Percentiles rank a stretch among this genome's conserved stretches.
These are phyloP conservation scores for Penicillium sp. DNA, from an alignment of 2,329 filamentous ascomycete genomes.

Conservation along the genomic window DNA sequence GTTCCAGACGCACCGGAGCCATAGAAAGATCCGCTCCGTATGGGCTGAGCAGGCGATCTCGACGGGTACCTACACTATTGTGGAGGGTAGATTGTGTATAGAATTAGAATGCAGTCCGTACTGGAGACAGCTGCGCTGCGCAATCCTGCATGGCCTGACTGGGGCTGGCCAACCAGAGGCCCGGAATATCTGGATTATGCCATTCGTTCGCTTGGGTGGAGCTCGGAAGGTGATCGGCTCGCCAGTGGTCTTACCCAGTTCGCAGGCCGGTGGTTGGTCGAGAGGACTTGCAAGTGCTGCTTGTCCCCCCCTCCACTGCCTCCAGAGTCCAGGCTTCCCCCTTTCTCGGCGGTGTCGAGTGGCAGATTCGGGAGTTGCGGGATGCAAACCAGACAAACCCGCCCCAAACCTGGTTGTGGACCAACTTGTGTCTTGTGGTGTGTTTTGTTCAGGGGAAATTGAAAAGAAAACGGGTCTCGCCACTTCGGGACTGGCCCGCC, in stretches of 20 bases:
- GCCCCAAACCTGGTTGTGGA: no score
- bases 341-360: no score
- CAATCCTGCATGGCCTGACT: slow-evolving; percentile 2
- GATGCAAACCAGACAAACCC: slow-evolving; percentile 1
- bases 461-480: slow-evolving; percentile 32
- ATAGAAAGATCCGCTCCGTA: neutral
- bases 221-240: slow-evolving; percentile 34
- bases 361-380: no score
- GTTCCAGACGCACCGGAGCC: neutral
- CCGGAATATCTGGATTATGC: slow-evolving; percentile 10
- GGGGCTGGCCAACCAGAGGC: slow-evolving; percentile 11
- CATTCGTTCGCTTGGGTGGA: slow-evolving; percentile 14
- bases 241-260: slow-evolving; percentile 33
- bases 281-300: neutral
- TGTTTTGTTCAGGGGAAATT: slow-evolving; percentile 2
- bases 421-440: no score
- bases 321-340: no score
- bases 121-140: neutral
- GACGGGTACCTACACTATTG: neutral
- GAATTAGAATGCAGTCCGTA: no score
- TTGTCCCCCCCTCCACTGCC: no score
- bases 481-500: slow-evolving; percentile 35
- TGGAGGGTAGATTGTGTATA: no score
- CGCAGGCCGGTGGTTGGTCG: neutral
- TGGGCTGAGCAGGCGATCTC: neutral